Evolutionary conservation across 2,329 filamentous ascomycete genomes (phyloP), one percentile per base, ranked within the genome.

Genomic region (Cytospora paraplurivora): DNA sequence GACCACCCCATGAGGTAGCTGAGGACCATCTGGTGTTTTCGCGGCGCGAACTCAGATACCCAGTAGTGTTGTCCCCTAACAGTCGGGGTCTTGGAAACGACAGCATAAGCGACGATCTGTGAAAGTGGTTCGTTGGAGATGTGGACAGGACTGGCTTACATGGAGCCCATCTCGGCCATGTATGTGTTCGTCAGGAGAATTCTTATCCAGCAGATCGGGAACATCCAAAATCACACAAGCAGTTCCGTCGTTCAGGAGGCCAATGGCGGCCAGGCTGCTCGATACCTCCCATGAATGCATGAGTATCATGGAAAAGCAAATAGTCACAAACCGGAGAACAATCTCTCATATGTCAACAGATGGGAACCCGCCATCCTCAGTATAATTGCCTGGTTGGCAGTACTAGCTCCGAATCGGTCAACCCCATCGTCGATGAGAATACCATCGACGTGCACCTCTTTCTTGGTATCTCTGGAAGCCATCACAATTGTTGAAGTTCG

Each of bases 11-110:
- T 71, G 17, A 82, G 70, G 68, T 86, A 88, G 65, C 81, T 84
- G 1, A 85, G 72, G 41, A 81, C 78, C 62, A 81, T 83, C 67
- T 85, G 82, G 58, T 78, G 76, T 51, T 73, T 71, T 0, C 71
- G 73, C 0, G 82, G 79, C 0, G 81, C 78, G 64, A 85, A 84
- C 57, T 84, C 81, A 1, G 78, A 83, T 1, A 85, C 82, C 82
- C 82, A 85, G 66, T 84, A 81, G 66, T 85, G 85, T 35, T 63
- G 62, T 1, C 62, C 62, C 7, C 62, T 57, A 15, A 52, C 37
- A 17, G 62, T 64, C 3, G 62, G 62, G 1, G 57, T 81, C 76
- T 74, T 78, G 54, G 1, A 19, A 19, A 27, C n/a, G 17, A n/a
- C 19, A 27, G 35, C 7, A 35, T n/a, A 32, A 12, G 35, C 19